A percentile compares a stretch with the other conserved stretches of the same genome.
Conservation (phyloP, 345 rosid genomes). For the Jatropha curcas region DNA sequence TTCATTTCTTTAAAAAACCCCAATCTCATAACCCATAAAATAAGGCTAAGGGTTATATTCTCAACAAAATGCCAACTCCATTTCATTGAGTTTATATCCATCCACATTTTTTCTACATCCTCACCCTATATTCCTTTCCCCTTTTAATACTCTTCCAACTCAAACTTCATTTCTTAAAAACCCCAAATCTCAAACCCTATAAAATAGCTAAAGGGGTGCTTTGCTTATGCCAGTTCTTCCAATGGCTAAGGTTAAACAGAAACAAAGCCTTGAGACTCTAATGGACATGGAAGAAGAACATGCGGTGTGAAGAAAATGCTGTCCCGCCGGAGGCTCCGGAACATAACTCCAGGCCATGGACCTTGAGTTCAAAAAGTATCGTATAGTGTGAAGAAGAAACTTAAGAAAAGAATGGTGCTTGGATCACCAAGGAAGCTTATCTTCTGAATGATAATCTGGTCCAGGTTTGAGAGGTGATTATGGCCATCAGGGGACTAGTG, state of each 20-base stretch:
- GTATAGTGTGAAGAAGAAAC: slow-evolving; percentile 57
- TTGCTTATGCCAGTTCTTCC: neutral
- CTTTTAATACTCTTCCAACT: slow-evolving; percentile 1
- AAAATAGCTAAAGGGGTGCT: neutral
- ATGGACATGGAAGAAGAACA: slow-evolving; percentile 44
- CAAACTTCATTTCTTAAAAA: neutral
- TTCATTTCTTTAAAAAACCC: neutral
- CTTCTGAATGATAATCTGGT: slow-evolving; percentile 71
- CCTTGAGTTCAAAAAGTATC: slow-evolving; percentile 59
- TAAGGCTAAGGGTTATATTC: neutral
- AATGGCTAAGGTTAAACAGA: slow-evolving; percentile 29
- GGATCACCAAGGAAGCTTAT: slow-evolving; percentile 54
- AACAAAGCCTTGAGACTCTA: slow-evolving; percentile 47
- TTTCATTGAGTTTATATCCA: slow-evolving; percentile 17
- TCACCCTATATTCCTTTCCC: neutral
- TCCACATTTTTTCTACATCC: neutral
- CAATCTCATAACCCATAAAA: neutral
- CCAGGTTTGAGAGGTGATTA: slow-evolving; percentile 65
- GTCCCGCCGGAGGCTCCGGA: slow-evolving; percentile 13
- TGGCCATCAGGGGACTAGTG: slow-evolving; percentile 86
- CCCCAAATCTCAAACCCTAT: no score
- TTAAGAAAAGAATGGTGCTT: slow-evolving; percentile 54
- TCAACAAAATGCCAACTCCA: slow-evolving; percentile 1
- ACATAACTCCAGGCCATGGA: slow-evolving; percentile 49
- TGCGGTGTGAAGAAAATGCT: neutral